A percentile compares a stretch with the other conserved stretches of the same genome.
Evolutionary conservation across 345 rosid genomes (phyloP).

Genomic region (Gossypium thurberi): DNA sequence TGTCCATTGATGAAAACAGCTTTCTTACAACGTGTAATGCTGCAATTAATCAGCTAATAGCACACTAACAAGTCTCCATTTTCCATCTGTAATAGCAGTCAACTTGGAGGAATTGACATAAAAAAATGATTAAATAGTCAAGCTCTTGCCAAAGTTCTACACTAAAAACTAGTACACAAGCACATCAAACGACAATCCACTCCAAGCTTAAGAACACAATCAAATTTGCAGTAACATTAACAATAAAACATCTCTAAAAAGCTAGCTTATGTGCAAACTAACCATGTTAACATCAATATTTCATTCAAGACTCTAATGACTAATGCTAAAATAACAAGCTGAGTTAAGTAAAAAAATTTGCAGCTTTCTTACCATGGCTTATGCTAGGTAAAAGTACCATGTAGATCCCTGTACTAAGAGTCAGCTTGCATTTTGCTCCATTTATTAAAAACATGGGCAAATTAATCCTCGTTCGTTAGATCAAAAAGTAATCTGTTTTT

Average conservation of each 20-base stretch:
- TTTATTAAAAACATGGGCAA: no score
- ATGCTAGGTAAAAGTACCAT: no score
- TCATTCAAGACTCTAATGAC: not conserved
- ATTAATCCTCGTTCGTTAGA: fast-evolving
- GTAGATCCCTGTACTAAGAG: no score
- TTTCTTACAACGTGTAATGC: slow-evolving; percentile 60
- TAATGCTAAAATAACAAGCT: no score
- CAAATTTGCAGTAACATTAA: not conserved
- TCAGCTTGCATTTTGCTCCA: no score
- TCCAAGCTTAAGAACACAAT: not conserved
- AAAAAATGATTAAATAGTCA: not conserved
- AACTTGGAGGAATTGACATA: slow-evolving; percentile 7
- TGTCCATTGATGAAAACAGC: slow-evolving; percentile 68
- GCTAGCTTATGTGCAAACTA: not conserved
- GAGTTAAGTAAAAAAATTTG: no score
- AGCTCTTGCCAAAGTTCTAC: not conserved
- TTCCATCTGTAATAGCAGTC: not conserved
- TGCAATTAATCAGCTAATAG: slow-evolving; percentile 41
- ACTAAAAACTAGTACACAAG: not conserved
- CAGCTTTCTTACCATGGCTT: no score
- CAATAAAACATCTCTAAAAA: not conserved
- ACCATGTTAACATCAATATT: not conserved
- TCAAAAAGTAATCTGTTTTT: no score
- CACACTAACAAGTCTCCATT: slow-evolving; percentile 45
- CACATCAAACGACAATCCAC: not conserved